phyloP scores from a whole-genome alignment of 768 basidiomycete species.

The Termitomyces sp. region DNA sequence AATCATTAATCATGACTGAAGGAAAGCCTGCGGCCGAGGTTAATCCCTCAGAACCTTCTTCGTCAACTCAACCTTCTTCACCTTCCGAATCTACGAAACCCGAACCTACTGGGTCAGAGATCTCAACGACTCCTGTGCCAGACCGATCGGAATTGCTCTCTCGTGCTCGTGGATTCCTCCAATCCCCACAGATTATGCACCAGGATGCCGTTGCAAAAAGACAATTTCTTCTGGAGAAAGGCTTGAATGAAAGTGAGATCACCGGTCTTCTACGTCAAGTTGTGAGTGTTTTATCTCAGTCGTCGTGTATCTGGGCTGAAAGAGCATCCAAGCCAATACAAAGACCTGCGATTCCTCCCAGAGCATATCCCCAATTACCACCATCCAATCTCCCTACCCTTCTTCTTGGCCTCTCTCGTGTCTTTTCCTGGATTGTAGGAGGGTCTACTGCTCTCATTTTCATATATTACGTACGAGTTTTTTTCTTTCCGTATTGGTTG shows the following conservation, averaged over 20 bases:
- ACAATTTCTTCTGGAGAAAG: constrained; percentile 68
- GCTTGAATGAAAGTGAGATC: constrained; percentile 59
- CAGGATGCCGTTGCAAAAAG: constrained; percentile 58
- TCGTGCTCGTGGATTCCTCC: constrained; percentile 62
- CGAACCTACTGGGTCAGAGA: not conserved
- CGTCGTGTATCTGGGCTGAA: not conserved
- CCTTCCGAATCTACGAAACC: not conserved
- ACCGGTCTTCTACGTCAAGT: constrained; percentile 52
- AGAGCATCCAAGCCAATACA: constrained; percentile 24
- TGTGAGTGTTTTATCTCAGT: constrained; percentile 34
- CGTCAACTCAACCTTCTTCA: not conserved
- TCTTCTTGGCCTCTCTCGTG: constrained; percentile 55
- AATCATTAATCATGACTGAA: constrained; percentile 5
- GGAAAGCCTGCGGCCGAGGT: constrained; percentile 1
- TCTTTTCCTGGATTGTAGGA: constrained; percentile 67
- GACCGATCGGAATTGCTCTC: constrained; percentile 43
- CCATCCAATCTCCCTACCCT: constrained; percentile 70
- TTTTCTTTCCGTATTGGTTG: not conserved
- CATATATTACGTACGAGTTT: constrained; percentile 59
- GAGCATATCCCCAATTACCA: constrained; percentile 67
- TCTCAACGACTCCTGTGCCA: not conserved
- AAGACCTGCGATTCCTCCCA: constrained; percentile 59
- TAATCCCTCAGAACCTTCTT: not conserved
- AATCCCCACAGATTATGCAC: constrained; percentile 59
- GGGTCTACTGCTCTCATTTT: constrained; percentile 56